Evolutionary conservation across 2,329 filamentous ascomycete species (phyloP), one percentile per base, ranked within the genome.

Genomic region (Aureobasidium sp.): DNA sequence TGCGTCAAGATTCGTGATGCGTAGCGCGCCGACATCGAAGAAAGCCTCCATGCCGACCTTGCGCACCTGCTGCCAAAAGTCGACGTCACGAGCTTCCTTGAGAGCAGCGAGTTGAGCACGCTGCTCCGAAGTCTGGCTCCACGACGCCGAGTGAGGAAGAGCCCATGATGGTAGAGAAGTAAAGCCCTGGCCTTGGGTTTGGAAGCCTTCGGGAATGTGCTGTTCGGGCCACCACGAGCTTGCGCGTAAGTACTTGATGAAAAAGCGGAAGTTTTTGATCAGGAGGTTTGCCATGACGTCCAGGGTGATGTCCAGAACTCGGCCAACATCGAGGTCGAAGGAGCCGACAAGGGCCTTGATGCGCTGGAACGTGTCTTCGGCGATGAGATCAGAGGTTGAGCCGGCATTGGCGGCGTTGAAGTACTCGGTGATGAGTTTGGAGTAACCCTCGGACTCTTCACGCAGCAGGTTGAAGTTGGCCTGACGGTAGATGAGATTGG

Each of bases 201-300:
- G 76, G 47, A 82, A 75, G 23, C 76, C 74, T 45, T 80, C 76
- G 11, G 78, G 70, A 33, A 81, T 79, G 53, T 83, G 84, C 53
- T 86, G 75, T 60, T 81, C 84, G 1, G 94, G 94, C 94, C 94
- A 99, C 94, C 94, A 99, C 25, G 93, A 95, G 75, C 93, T 97
- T 61, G 86, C 85, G 61, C 93, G 83, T 25, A 99, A 79, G 50
- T 97, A 86, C 71, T 95, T 96, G 71, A 97, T 87, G 69, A 96
- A 97, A 75, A 97, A 99, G 33, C 88, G 85, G 71, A 87, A 91
- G 66, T 96, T 90, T 70, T 95, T 95, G 68, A 99, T 89, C 57
- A 99, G 82, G 0, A 95, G 87, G 13, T 92, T 90, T 1, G 94
- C 94, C 69, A 95, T 96, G 33, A 97, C 91, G 70, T 99, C 94